Evolutionary conservation across 2,329 filamentous ascomycete genomes (phyloP).

Genomic region (Venturia effusa): DNA sequence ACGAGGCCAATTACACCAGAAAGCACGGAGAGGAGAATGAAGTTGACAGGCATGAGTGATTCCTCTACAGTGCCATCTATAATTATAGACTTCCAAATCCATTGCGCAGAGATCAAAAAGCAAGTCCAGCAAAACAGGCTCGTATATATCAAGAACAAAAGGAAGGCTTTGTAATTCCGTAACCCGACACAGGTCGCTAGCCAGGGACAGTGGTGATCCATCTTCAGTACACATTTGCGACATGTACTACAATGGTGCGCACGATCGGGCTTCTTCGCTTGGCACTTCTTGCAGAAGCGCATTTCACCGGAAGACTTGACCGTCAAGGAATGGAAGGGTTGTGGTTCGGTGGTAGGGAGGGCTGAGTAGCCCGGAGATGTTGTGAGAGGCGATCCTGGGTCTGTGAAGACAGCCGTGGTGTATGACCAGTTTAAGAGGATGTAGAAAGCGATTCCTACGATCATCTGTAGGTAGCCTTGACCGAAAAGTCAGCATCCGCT

Average conservation of each 20-base stretch:
- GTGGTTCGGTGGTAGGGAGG: slow-evolving; percentile 60
- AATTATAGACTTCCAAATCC: slow-evolving; percentile 79
- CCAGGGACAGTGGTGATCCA: slow-evolving; percentile 99
- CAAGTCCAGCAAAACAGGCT: slow-evolving; percentile 73
- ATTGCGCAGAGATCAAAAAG: slow-evolving; percentile 65
- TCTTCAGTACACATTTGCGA: slow-evolving; percentile 89
- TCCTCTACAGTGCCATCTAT: slow-evolving; percentile 61
- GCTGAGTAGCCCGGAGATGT: slow-evolving; percentile 52
- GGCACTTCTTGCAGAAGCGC: slow-evolving; percentile 95
- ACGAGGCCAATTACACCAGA: slow-evolving; percentile 87
- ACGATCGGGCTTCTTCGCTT: slow-evolving; percentile 86
- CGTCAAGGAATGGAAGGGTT: slow-evolving; percentile 65
- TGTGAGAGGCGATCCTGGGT: slow-evolving; percentile 58
- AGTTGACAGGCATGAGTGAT: slow-evolving; percentile 76
- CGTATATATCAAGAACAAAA: slow-evolving; percentile 85
- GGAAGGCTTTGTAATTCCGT: slow-evolving; percentile 88
- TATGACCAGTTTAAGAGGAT: slow-evolving; percentile 78
- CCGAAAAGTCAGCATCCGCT: slow-evolving; percentile 18
- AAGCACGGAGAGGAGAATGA: slow-evolving; percentile 76
- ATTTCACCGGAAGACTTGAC: slow-evolving; percentile 83
- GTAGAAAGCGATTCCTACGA: slow-evolving; percentile 62
- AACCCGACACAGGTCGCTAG: slow-evolving; percentile 90
- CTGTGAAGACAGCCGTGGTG: slow-evolving; percentile 84
- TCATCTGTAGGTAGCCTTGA: slow-evolving; percentile 41
- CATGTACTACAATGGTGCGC: slow-evolving; percentile 96